Conservation (phyloP, 352 stramenopile genomes). For the Globisporangium solare region DNA sequence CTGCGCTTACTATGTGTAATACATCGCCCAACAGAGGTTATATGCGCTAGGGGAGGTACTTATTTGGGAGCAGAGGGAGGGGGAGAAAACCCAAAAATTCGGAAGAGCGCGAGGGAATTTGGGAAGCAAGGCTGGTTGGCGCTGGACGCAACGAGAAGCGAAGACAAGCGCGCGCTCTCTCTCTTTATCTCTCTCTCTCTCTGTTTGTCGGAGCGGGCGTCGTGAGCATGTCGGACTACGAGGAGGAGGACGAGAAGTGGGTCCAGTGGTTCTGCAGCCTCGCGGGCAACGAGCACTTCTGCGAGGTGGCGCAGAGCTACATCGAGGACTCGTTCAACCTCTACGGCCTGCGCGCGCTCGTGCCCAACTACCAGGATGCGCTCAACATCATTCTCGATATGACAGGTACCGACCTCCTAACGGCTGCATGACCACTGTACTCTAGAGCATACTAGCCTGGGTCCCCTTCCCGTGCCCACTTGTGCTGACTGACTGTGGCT, state of each 20-base stretch:
- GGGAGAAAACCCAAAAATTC: not conserved
- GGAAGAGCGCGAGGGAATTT: no score
- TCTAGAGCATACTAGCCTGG: no score
- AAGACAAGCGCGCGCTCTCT: no score
- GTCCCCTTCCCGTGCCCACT: not conserved
- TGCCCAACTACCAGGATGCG: slow-evolving; percentile 88
- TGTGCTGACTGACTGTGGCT: not conserved
- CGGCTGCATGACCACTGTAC: no score
- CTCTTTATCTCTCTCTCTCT: not conserved
- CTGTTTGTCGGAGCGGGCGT: no score
- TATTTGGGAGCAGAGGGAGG: not conserved
- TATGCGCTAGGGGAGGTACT: no score
- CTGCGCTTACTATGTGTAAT: no score
- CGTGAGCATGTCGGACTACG: slow-evolving; percentile 80
- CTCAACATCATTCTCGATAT: slow-evolving; percentile 92
- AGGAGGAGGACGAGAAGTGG: slow-evolving; percentile 91
- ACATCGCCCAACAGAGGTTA: no score
- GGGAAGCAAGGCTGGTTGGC: no score
- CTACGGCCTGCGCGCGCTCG: slow-evolving; percentile 86
- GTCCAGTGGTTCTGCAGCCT: slow-evolving; percentile 92
- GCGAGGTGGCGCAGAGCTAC: slow-evolving; percentile 89
- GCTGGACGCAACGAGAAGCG: no score
- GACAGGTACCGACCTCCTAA: slow-evolving; percentile 37
- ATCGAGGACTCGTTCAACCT: slow-evolving; percentile 94
- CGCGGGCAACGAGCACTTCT: slow-evolving; percentile 91